A percentile compares a stretch with the other conserved stretches of the same genome.
phyloP scores from a whole-genome alignment of 2,329 filamentous ascomycete genomes.

The Meredithiella fracta region DNA sequence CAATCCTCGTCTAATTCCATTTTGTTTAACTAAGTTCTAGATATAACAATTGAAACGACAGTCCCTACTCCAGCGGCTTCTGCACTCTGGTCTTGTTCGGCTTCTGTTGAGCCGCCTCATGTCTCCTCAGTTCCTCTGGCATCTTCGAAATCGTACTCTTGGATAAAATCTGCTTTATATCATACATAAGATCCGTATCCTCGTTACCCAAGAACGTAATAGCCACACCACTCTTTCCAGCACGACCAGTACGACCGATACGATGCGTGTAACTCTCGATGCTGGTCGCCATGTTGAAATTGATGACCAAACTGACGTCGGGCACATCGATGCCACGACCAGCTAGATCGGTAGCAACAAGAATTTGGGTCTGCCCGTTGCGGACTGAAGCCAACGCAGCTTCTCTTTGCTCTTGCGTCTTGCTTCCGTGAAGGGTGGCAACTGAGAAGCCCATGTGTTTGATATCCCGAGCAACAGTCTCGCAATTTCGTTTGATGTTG shows the following conservation, averaged over 20 bases:
- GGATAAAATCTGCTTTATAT: conserved; percentile 85
- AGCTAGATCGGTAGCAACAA: conserved; percentile 90
- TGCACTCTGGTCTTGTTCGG: conserved; percentile 27
- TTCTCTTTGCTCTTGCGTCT: conserved; percentile 96
- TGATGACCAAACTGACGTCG: conserved; percentile 84
- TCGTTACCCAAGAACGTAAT: conserved; percentile 91
- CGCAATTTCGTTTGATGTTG: conserved; percentile 98
- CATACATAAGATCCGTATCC: conserved; percentile 80
- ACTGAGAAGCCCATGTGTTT: conserved; percentile 82
- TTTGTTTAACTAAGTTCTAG: background rate
- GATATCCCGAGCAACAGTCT: conserved; percentile 85
- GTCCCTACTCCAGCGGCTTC: conserved; percentile 12
- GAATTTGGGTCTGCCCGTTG: conserved; percentile 62
- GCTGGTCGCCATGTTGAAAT: conserved; percentile 93
- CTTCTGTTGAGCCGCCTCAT: conserved; percentile 83
- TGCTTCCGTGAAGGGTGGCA: conserved; percentile 85
- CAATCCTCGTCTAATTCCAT: too few relatives aligned
- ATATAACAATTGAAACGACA: background rate
- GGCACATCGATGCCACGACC: conserved; percentile 95
- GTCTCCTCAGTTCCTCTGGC: conserved; percentile 76
- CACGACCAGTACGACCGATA: conserved; percentile 91
- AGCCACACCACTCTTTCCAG: conserved; percentile 87
- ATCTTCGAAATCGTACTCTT: conserved; percentile 81
- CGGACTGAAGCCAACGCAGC: conserved; percentile 76
- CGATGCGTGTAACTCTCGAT: conserved; percentile 96